Percentiles rank a stretch among this genome's conserved stretches.
Evolutionary conservation across 2,329 filamentous ascomycete species (phyloP).

Genomic region (Ophiostoma ulmi): DNA sequence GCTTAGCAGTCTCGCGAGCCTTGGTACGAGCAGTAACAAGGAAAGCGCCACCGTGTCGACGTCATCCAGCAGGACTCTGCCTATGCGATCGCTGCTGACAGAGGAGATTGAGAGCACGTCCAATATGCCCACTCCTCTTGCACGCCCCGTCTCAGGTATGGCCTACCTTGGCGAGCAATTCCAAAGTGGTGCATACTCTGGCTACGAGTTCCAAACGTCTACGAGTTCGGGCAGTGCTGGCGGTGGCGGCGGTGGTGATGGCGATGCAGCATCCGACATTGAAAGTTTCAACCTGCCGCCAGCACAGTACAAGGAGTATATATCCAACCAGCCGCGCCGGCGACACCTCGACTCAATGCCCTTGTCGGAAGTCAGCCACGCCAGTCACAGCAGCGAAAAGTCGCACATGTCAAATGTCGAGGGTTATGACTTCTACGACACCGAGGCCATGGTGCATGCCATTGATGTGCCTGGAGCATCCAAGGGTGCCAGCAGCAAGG

Average conservation of each 20-base stretch:
- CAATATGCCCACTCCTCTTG: conserved; percentile 56
- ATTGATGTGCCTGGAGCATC: conserved; percentile 47
- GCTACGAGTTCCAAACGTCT: not conserved
- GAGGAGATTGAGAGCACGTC: conserved; percentile 59
- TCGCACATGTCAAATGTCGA: conserved; percentile 49
- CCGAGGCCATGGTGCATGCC: conserved; percentile 48
- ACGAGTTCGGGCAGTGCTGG: not conserved
- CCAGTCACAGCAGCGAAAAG: conserved; percentile 42
- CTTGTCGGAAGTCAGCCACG: conserved; percentile 47
- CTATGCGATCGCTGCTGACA: conserved; percentile 45
- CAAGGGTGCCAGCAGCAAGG: not conserved
- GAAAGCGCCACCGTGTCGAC: not conserved
- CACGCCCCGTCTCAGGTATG: conserved; percentile 41
- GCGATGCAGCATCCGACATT: conserved; percentile 39
- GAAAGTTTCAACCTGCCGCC: conserved; percentile 49
- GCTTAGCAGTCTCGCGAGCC: not conserved
- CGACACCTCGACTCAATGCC: conserved; percentile 48
- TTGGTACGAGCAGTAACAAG: not conserved
- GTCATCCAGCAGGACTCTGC: conserved; percentile 19
- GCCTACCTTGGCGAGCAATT: conserved; percentile 14
- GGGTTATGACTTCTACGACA: conserved; percentile 62
- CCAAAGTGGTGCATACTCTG: not conserved
- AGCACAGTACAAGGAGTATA: conserved; percentile 38
- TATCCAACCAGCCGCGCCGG: conserved; percentile 32
- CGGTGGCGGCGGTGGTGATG: conserved; percentile 28